Base-by-base conservation (phyloP, 1,139 yeast genomes). In the Entelexis sorbosivorans region DNA sequence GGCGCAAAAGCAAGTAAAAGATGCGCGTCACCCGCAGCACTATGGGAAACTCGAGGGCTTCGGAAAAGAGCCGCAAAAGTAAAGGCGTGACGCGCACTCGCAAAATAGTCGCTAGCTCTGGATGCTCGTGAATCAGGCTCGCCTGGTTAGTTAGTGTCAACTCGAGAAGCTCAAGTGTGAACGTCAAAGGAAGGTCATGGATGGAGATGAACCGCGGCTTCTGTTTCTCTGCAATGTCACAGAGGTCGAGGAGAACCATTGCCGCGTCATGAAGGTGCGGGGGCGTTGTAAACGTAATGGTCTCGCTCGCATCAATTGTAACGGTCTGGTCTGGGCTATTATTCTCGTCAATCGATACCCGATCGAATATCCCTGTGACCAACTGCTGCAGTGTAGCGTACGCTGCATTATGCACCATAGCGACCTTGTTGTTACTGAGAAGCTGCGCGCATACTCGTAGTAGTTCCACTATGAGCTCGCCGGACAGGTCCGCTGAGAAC, bases 361-460 rank as follows among this genome's bases (percentile, higher is more conserved):
- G 76, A 54, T 88, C 96, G 64, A 81, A 89, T 0, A 87, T 75
- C 36, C 82, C 77, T 38, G 82, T 78, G 48, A 88, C 76, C 44
- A 91, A 68, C 64, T 91, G 97, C 59, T 88, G 94, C 46, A 88
- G 74, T 1, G 97, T 87, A 2, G 97, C 98, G 46, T 87, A 79
- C 0, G 96, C 96, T 0, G 97, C 85, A 60, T 88, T 89, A n/a
- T 79, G 74, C 3, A 91, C 95, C 56, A 85, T 84, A 0, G 84
- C 78, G 5, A 81, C 75, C 59, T 82, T 83, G 56, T 79, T 83
- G 19, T 79, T 75, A 9, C 79, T 71, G 49, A 86, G 88, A 49
- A 91, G 72, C 38, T 78, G 74, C 0, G 93, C 75, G 61, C 95
- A 86, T 8, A 91, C 77, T 20, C 71, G 70, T 39, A 89, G 68